phyloP scores from a whole-genome alignment of 495 filamentous ascomycete genomes.

The Neurospora pannonica region DNA sequence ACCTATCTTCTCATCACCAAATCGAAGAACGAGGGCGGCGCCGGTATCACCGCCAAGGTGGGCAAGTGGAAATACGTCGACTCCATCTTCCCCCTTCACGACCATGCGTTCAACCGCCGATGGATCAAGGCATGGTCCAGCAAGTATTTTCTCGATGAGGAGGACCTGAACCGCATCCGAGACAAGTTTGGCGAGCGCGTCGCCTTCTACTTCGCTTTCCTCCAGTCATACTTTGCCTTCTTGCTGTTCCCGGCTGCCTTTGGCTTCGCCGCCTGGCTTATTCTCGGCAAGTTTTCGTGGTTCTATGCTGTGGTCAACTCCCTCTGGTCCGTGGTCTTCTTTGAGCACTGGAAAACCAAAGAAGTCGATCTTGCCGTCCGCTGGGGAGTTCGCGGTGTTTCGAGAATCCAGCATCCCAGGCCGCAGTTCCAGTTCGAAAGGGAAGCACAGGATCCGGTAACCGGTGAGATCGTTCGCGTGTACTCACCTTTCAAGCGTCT shows the following conservation, averaged over 20 bases:
- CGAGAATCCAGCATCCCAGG: slow-evolving; percentile 66
- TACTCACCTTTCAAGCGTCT: slow-evolving; percentile 75
- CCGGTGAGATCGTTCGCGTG: slow-evolving; percentile 69
- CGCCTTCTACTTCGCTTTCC: slow-evolving; percentile 93
- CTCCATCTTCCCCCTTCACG: slow-evolving; percentile 80
- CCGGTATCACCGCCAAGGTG: slow-evolving; percentile 72
- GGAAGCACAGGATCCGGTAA: slow-evolving; percentile 66
- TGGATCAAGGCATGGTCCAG: slow-evolving; percentile 88
- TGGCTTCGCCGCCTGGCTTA: slow-evolving; percentile 69
- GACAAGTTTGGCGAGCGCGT: slow-evolving; percentile 88
- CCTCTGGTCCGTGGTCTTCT: slow-evolving; percentile 83
- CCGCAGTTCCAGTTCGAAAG: slow-evolving; percentile 72
- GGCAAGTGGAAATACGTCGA: slow-evolving; percentile 81
- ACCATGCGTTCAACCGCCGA: slow-evolving; percentile 73
- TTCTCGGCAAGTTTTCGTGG: slow-evolving; percentile 76
- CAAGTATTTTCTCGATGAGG: slow-evolving; percentile 65
- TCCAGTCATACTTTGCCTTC: slow-evolving; percentile 86
- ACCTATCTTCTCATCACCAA: slow-evolving; percentile 82
- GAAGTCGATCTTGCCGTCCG: slow-evolving; percentile 83
- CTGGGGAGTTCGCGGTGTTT: slow-evolving; percentile 87
- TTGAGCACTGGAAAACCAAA: slow-evolving; percentile 95
- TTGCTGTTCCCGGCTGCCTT: slow-evolving; percentile 76
- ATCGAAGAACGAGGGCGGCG: slow-evolving; percentile 72
- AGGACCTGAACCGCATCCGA: slow-evolving; percentile 77
- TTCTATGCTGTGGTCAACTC: slow-evolving; percentile 74